phyloP scores from a whole-genome alignment of 169 alveolate genomes.

The Miamiensis avidus region DNA sequence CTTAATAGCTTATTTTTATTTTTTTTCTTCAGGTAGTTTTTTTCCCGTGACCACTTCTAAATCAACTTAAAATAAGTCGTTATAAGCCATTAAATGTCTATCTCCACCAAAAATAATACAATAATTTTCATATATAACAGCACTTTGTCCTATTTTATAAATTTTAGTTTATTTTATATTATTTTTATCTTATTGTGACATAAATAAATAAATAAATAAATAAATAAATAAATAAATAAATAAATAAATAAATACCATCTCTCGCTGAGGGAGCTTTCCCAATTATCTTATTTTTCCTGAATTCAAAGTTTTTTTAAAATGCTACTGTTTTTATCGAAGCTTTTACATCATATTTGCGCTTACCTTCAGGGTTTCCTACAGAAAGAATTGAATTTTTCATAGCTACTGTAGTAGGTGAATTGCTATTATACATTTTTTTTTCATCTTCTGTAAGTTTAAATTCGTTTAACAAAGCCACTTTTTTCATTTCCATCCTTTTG shows the following conservation, averaged over 20 bases:
- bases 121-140: constrained; percentile 2
- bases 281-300: background rate
- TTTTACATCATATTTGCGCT: constrained; percentile 2
- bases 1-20: background rate
- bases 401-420: constrained; percentile 23
- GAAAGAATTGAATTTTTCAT: constrained; percentile 20
- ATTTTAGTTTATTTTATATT: too few species aligned
- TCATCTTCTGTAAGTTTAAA: constrained; percentile 15
- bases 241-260: background rate
- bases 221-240: too few species aligned
- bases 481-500: background rate
- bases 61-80: constrained; percentile 11
- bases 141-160: background rate
- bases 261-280: constrained; percentile 24
- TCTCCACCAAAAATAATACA: constrained; percentile 27
- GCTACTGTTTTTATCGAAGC: background rate
- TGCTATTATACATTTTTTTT: background rate
- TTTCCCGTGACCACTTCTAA: background rate
- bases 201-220: too few species aligned
- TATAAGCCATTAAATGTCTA: constrained; percentile 28
- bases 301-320: background rate
- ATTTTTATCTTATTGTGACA: too few species aligned
- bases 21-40: background rate
- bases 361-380: constrained; percentile 16
- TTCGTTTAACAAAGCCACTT: constrained; percentile 5